Base-by-base conservation (phyloP, 108 stramenopile species). In the Fragilaria radians region DNA sequence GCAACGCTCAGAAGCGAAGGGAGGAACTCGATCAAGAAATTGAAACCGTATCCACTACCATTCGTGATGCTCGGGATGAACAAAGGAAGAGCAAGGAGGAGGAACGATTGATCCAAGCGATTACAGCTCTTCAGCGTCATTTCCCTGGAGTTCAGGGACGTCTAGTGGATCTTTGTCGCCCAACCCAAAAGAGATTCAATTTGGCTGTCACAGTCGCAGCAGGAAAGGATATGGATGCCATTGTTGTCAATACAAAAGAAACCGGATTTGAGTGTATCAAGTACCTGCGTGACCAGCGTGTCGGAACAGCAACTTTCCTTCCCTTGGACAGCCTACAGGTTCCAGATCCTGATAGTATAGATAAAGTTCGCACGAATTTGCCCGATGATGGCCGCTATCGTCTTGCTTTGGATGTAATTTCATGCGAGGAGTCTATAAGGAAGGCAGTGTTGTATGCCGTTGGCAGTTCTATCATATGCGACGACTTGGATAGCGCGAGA, bases 181-280 rank as follows among this genome's bases (percentile, higher is more conserved):
- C 99, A 7, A 79, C 84, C n/a, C 89, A 92, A 68, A 64, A 88
- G 28, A 57, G 89, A 42, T 98, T 82, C 81, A 85, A 92, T 64
- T 66, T 95, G 34, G 97, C 96, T 45, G 94, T 99, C 36, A 91
- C 95, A 5, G 94, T 96, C n/a, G 99, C 96, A 32, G 94, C 79
- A 18, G 97, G 97, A 28, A 94, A 95, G 67, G 86, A 95, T 71
- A 95, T 96, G 95, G 97, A 98, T 59, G 84, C 91, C 48, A 86
- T 99, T 57, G 98, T 97, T 32, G 98, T 99, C 22, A 97, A 98
- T 64, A 93, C 95, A 1, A 78, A 81, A 60, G 54, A 74, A 55
- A 95, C 85, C 32, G 96, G 73, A n/a, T 71, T 88, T 33, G 92
- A 96, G 32, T 98, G 97, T 68, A 95, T 98, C 61, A 62, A 77